phyloP scores from a whole-genome alignment of 2,329 filamentous ascomycete species.

The Niveomyces coronatus region DNA sequence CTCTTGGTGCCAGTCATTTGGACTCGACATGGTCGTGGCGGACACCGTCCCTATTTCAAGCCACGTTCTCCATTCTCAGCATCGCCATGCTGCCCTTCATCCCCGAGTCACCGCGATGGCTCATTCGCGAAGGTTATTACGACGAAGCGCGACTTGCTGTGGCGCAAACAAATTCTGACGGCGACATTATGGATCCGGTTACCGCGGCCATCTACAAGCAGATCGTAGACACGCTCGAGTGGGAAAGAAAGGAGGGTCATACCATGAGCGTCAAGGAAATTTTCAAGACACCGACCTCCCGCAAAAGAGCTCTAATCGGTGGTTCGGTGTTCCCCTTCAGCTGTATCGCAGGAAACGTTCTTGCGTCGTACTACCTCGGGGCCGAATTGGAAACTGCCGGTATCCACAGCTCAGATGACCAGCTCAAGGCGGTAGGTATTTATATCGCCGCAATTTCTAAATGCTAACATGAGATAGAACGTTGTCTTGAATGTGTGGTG shows the following conservation, averaged over 20 bases:
- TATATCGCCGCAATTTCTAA: no score
- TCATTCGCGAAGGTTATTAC: conserved; percentile 25
- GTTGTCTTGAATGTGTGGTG: conserved; percentile 27
- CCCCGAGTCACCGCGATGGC: conserved; percentile 33
- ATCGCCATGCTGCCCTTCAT: conserved; percentile 17
- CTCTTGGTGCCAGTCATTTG: conserved; percentile 19
- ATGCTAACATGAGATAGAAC: conserved; percentile 16
- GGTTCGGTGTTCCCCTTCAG: no score
- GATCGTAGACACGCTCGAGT: not conserved
- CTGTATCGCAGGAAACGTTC: no score
- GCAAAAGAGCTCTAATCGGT: not conserved
- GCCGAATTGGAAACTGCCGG: not conserved
- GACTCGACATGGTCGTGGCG: conserved; percentile 23
- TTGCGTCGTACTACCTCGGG: not conserved
- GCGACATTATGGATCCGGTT: not conserved
- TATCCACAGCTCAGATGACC: not conserved
- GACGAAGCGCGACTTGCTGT: conserved; percentile 25
- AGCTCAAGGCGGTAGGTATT: no score
- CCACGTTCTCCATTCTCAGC: conserved; percentile 17
- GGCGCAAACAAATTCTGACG: not conserved
- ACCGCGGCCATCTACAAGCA: not conserved
- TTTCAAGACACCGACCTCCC: not conserved
- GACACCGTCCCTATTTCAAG: conserved; percentile 21
- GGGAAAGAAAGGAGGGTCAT: not conserved
- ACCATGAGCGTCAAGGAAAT: not conserved